Base-by-base conservation (phyloP, 2,329 filamentous ascomycete species). In the Arthrinium puccinioides region DNA sequence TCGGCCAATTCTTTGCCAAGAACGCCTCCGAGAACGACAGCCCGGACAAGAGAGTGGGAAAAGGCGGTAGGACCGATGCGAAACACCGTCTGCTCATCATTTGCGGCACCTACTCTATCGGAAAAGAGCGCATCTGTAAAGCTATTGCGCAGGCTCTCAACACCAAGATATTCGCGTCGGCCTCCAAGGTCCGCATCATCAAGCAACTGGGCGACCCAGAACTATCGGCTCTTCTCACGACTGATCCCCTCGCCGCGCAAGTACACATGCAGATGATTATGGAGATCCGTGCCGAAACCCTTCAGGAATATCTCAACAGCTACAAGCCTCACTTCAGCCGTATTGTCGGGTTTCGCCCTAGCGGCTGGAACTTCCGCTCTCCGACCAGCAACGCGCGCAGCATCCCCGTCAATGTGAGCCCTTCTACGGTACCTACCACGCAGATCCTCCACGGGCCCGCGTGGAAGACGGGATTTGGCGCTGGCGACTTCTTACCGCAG, bases 201-300 rank as follows among this genome's bases (percentile, higher is more conserved):
- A 72, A 76, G 16, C 87, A 87, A 46, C 74, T 98, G 1, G 88
- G 88, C 54, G 90, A 97, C 54, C 72, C 83, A 0, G 89, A 95
- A 53, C 73, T 98, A 5, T 69, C 80, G 19, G 72, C 75, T 0
- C 74, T 87, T 4, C 74, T 98, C 51, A 98, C 92, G 0, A 71
- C 72, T 7, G 69, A 96, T 54, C 88, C 92, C 0, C 66, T 74
- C 16, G 85, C 87, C 50, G 92, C 92, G 0, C 90, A 97, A 60
- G 88, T 98, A 0, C 92, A 98, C 62, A 96, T 98, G 89, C 94
- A 95, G 50, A 88, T 85, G 51, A 71, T 98, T 9, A 92, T 92
- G 71, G 90, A 97, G 59, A 88, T 98, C 47, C 82, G 88, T 19
- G 81, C 88, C 23, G 89, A 96, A 48, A 95, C 90, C 0, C 71